Percentiles rank a stretch among this genome's conserved stretches.
phyloP scores from a whole-genome alignment of 495 filamentous ascomycete genomes.

The Pyrenula massariospora region DNA sequence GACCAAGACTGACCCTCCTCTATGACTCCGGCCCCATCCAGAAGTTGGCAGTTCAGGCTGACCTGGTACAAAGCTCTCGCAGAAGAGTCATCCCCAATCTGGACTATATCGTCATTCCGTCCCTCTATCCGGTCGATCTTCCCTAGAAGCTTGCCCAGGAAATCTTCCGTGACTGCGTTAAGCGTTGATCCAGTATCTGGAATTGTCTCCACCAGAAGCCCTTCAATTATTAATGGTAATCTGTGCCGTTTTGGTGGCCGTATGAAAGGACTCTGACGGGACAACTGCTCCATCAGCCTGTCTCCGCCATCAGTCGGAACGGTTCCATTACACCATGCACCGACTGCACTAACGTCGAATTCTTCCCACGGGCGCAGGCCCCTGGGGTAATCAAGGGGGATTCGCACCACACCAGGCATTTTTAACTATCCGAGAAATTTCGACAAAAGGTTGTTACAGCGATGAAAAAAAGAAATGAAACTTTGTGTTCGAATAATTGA shows the following conservation, averaged over 20 bases:
- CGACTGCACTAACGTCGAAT: no score
- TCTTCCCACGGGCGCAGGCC: no score
- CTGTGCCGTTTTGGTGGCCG: not conserved
- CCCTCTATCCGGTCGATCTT: not conserved
- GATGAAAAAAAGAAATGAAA: no score
- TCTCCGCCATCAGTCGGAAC: no score
- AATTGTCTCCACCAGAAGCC: not conserved
- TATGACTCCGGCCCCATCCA: not conserved
- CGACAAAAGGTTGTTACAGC: no score
- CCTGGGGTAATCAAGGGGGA: no score
- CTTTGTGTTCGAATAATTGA: no score
- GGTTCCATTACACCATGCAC: no score
- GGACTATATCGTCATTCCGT: not conserved
- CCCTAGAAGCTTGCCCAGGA: not conserved
- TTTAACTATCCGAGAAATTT: no score
- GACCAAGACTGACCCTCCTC: not conserved
- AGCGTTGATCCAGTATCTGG: not conserved
- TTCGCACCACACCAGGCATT: no score
- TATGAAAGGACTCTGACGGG: not conserved
- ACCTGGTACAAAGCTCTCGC: not conserved
- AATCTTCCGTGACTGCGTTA: not conserved
- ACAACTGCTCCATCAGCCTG: no score
- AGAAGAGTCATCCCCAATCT: not conserved
- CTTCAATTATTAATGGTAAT: not conserved
- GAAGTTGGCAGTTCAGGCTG: not conserved